Evolutionary conservation across 2,329 filamentous ascomycete genomes (phyloP), one percentile per base, ranked within the genome.

Genomic region (Trichoderma koningii): DNA sequence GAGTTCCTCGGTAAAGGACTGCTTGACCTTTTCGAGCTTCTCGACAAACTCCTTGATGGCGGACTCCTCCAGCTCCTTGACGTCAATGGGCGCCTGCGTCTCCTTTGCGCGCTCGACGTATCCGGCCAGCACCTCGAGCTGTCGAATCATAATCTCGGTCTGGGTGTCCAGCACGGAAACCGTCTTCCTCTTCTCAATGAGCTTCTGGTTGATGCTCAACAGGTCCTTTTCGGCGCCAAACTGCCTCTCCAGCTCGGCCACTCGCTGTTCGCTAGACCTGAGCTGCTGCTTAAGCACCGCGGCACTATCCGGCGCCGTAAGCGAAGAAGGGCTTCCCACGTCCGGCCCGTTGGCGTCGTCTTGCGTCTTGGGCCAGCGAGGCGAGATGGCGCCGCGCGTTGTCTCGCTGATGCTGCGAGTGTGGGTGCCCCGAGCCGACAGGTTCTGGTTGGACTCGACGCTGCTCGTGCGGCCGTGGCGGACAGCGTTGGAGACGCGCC

Each of bases 161-260:
- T 97, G 92, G 0, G 93, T 94, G 75, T 98, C 94, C 59, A 98
- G 82, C 19, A 96, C 91, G 7, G 94, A 94, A 75, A 99, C 95
- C 0, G 95, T 98, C 72, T 96, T 97, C 66, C 95, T 86, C 80
- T 98, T 98, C 77, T 98, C 93, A 42, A 91, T 84, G 26, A 98
- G 81, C 74, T 93, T 94, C 71, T 90, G 93, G 76, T 96, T 96
- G 34, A 96, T 87, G 71, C 88, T 89, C 77, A 90, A 90, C 26
- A 88, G 76, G 65, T 87, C 85, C 70, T 87, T 87, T 68, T 88
- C 86, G 3, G 83, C 84, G 55, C 79, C 83, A 71, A 92, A 91
- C 69, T 92, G 89, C n/a, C 88, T 84, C 76, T 94, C 90, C 60
- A 99, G 85, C 77, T 97, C 93, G 1, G 91, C 87, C 61, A 97